Conservation (phyloP, 164 flowering plant species). For the Chloranthus sessilifolius region DNA sequence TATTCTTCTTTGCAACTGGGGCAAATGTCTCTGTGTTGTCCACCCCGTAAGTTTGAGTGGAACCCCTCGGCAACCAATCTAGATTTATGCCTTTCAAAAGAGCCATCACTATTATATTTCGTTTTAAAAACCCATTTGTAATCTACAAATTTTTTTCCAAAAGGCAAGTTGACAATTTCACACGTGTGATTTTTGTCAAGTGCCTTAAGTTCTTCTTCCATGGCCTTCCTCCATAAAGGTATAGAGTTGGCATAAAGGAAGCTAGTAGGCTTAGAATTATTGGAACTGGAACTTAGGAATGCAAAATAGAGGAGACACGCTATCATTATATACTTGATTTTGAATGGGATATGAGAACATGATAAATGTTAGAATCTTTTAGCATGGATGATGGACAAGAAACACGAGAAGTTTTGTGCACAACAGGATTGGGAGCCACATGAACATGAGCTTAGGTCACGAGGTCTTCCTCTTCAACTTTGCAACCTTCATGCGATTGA, state of each 20-base stretch:
- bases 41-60: neutral
- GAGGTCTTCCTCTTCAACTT: neutral
- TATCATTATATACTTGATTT: neutral
- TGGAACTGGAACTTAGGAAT: no score
- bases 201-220: neutral
- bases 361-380: neutral
- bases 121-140: constrained; percentile 1
- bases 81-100: constrained; percentile 1
- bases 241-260: no score
- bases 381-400: neutral
- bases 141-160: neutral
- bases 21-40: neutral
- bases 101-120: neutral
- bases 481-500: no score
- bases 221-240: neutral
- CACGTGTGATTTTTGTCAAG: neutral
- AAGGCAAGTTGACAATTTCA: neutral
- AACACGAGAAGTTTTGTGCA: neutral
- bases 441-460: neutral
- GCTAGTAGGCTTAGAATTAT: no score
- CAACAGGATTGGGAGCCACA: neutral
- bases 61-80: constrained; percentile 1
- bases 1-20: no score
- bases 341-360: no score
- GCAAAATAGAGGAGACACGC: neutral